phyloP scores from a whole-genome alignment of 352 stramenopile species.

The Pythium guiyangense region DNA sequence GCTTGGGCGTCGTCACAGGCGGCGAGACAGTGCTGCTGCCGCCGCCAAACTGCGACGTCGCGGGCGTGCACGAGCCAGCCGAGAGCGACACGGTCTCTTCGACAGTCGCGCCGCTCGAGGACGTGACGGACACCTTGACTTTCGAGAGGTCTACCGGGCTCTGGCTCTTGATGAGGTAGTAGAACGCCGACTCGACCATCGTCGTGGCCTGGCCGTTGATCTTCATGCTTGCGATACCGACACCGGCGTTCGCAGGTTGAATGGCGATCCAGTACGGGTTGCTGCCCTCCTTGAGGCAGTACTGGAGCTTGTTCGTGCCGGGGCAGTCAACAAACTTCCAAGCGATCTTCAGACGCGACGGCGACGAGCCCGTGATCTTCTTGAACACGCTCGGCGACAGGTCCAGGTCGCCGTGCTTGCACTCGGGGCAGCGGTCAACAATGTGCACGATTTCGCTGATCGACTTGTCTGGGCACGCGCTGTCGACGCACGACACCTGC shows the following conservation, averaged over 20 bases:
- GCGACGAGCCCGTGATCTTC: conserved; percentile 56
- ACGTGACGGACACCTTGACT: conserved; percentile 48
- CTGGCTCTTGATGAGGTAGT: conserved; percentile 40
- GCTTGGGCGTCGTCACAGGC: conserved; percentile 15
- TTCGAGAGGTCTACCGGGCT: conserved; percentile 27
- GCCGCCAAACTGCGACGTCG: conserved; percentile 31
- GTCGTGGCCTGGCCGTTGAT: conserved; percentile 53
- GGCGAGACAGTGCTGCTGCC: conserved; percentile 16
- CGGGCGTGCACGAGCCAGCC: conserved; percentile 35
- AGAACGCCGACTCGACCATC: conserved; percentile 67
- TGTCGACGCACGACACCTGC: conserved; percentile 51
- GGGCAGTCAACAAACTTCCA: conserved; percentile 76
- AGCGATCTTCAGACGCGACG: conserved; percentile 44
- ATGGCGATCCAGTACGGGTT: conserved; percentile 55
- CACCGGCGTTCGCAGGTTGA: conserved; percentile 49
- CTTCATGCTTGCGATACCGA: conserved; percentile 47
- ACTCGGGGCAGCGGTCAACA: conserved; percentile 71
- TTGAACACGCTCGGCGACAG: conserved; percentile 66
- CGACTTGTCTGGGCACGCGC: conserved; percentile 36
- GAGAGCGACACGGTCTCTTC: conserved; percentile 47
- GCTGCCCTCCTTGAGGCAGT: conserved; percentile 66
- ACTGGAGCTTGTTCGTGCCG: conserved; percentile 42
- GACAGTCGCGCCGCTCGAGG: conserved; percentile 46
- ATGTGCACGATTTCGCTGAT: conserved; percentile 59
- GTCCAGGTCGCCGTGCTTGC: conserved; percentile 58